Conservation (phyloP, 2,329 filamentous ascomycete genomes). For the Helicocarpus griseus region DNA sequence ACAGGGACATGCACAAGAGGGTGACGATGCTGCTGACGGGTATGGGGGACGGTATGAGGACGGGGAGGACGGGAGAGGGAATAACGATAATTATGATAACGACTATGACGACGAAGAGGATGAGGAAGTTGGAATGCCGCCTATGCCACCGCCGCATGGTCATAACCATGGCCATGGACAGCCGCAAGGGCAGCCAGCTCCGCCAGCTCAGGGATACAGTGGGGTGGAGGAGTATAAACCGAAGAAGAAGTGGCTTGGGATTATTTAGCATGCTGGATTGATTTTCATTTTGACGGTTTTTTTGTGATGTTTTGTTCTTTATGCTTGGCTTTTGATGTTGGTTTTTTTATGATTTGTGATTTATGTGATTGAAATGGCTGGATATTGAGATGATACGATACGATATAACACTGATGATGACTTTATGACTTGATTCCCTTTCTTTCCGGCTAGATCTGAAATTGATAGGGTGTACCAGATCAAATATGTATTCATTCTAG, state of each 20-base stretch:
- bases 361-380: neutral
- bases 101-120: neutral
- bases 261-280: slow-evolving; percentile 8
- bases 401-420: too few species aligned
- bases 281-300: neutral
- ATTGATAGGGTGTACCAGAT: too few species aligned
- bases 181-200: neutral
- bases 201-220: slow-evolving; percentile 17
- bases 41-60: slow-evolving; percentile 1
- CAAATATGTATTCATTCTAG: too few species aligned
- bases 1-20: neutral
- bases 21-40: neutral
- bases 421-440: too few species aligned
- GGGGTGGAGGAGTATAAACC: slow-evolving; percentile 24
- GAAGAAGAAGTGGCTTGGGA: slow-evolving; percentile 17
- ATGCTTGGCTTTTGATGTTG: neutral
- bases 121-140: neutral
- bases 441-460: too few species aligned
- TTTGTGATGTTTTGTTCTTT: neutral
- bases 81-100: too few species aligned
- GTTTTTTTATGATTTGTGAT: neutral
- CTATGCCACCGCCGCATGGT: slow-evolving; percentile 1
- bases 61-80: neutral
- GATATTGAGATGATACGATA: neutral
- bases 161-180: neutral